A percentile compares a stretch with the other conserved stretches of the same genome.
phyloP scores from a whole-genome alignment of 2,329 filamentous ascomycete species.

The Aureobasidium zeae region DNA sequence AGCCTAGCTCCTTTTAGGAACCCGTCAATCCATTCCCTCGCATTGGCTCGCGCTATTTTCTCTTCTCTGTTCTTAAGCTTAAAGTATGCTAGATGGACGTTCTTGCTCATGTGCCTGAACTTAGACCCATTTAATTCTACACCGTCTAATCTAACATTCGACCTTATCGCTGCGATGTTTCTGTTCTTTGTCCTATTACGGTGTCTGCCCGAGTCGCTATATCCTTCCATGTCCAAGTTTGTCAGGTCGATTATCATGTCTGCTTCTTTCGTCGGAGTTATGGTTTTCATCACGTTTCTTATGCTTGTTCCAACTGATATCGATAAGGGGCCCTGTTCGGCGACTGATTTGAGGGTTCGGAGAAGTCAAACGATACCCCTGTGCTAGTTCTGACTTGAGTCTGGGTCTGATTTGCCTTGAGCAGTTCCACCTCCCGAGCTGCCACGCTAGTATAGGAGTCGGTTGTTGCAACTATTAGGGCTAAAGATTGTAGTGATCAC shows the following conservation, averaged over 20 bases:
- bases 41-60: background rate
- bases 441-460: conserved; percentile 6
- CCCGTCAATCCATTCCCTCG: conserved; percentile 5
- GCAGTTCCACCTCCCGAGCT: background rate
- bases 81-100: conserved; percentile 10
- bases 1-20: conserved; percentile 11
- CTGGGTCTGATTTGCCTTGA: too few relatives aligned
- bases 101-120: conserved; percentile 12
- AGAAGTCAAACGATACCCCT: background rate
- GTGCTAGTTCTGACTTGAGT: too few relatives aligned
- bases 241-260: conserved; percentile 2
- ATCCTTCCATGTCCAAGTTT: conserved; percentile 1
- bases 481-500: background rate
- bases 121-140: background rate
- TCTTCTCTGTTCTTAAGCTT: conserved; percentile 3
- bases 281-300: conserved; percentile 3
- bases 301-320: conserved; percentile 1
- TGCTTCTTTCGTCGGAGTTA: background rate
- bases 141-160: conserved; percentile 6
- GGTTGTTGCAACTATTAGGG: background rate
- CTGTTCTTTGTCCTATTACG: background rate
- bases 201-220: background rate
- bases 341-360: background rate
- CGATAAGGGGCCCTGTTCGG: background rate
- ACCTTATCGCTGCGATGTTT: background rate